Percentiles rank a stretch among this genome's conserved stretches.
phyloP scores from a whole-genome alignment of 805 yeast species.

The Ogataea trehalophila region DNA sequence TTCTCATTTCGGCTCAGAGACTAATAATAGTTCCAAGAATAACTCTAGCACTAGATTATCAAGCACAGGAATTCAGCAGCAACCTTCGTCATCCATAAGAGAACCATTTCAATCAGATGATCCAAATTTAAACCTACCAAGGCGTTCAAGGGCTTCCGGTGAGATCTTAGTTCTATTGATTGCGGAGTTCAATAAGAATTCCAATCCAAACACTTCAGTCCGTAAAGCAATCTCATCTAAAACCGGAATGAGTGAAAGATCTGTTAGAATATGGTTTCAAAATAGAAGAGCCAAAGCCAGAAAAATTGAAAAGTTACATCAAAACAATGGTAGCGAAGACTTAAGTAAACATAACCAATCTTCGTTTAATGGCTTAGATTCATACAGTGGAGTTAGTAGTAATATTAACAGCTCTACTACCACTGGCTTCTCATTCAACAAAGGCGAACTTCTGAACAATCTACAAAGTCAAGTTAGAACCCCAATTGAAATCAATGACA shows the following conservation, averaged over 20 bases:
- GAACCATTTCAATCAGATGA: not conserved
- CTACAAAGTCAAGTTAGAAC: slow-evolving; percentile 23
- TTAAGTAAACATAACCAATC: not conserved
- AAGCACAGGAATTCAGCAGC: not conserved
- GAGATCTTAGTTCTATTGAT: slow-evolving; percentile 68
- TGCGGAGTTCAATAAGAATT: slow-evolving; percentile 63
- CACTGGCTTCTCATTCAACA: too few species aligned
- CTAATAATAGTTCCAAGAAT: not conserved
- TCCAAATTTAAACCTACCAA: slow-evolving; percentile 14
- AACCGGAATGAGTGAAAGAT: slow-evolving; percentile 81
- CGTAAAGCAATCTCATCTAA: slow-evolving; percentile 64
- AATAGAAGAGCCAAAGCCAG: slow-evolving; percentile 77
- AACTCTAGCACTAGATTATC: not conserved
- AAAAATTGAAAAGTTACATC: slow-evolving; percentile 50
- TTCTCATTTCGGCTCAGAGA: too few species aligned
- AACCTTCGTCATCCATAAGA: not conserved
- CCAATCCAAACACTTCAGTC: slow-evolving; percentile 70
- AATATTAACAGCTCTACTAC: too few species aligned
- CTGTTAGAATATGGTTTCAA: slow-evolving; percentile 92
- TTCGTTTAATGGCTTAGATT: slow-evolving; percentile 11
- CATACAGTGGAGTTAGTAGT: not conserved
- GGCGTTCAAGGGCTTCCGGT: slow-evolving; percentile 43
- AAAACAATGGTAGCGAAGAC: slow-evolving; percentile 8
- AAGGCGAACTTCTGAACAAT: not conserved
- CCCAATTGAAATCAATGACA: slow-evolving; percentile 56